Percentiles rank a stretch among this genome's conserved stretches.
Conservation (phyloP, 1,284 basidiomycete genomes). For the Phellinidium pouzarii region DNA sequence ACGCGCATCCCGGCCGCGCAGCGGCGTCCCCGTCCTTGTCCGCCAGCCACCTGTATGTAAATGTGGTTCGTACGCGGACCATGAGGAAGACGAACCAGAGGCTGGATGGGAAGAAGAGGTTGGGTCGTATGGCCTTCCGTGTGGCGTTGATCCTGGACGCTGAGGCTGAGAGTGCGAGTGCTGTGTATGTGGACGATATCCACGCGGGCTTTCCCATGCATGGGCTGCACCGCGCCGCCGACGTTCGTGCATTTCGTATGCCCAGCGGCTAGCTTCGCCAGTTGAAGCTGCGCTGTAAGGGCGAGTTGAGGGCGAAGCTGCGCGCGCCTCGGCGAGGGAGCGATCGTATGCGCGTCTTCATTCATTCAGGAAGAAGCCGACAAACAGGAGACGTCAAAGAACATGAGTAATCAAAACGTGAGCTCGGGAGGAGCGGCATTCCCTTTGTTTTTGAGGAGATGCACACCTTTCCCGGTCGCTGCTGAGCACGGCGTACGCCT, state of each 20-base stretch:
- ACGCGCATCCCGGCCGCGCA: neutral
- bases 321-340: constrained; percentile 19
- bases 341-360: constrained; percentile 34
- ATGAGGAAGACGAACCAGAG: neutral
- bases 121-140: constrained; percentile 5
- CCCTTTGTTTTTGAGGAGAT: too few species aligned
- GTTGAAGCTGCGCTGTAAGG: constrained; percentile 20
- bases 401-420: neutral
- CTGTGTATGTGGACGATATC: constrained; percentile 17
- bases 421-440: constrained; percentile 1
- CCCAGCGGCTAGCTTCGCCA: constrained; percentile 22
- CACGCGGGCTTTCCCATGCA: constrained; percentile 33
- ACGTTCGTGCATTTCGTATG: constrained; percentile 9
- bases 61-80: neutral
- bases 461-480: constrained; percentile 42
- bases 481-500: constrained; percentile 41
- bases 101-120: neutral
- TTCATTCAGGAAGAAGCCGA: neutral
- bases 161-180: constrained; percentile 12
- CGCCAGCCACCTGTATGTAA: neutral
- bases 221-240: constrained; percentile 33
- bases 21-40: neutral
- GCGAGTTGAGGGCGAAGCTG: constrained; percentile 5
- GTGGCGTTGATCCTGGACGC: neutral
- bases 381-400: neutral